Conservation (phyloP, 495 filamentous ascomycete species). For the Daldinia grandis region DNA sequence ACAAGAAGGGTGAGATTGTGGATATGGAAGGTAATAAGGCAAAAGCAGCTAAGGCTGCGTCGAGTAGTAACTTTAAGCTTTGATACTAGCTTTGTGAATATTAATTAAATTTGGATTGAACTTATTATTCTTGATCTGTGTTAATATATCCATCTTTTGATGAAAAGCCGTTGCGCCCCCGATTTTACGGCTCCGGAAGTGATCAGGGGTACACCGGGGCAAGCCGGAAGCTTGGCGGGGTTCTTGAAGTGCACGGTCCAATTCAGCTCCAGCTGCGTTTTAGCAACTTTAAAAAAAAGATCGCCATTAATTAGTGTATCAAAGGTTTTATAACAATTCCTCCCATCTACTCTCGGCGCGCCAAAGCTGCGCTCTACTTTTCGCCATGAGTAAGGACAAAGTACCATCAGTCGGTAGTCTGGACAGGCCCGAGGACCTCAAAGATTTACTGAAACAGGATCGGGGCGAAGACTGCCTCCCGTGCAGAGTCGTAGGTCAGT, state of each 20-base stretch:
- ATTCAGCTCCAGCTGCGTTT: background rate
- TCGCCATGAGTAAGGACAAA: slow-evolving; percentile 53
- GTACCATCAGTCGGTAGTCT: slow-evolving; percentile 52
- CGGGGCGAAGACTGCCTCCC: slow-evolving; percentile 72
- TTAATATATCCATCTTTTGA: background rate
- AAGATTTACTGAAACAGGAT: slow-evolving; percentile 67
- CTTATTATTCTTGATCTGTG: background rate
- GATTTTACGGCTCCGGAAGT: slow-evolving; percentile 13
- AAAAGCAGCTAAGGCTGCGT: slow-evolving; percentile 51
- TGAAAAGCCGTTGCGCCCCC: slow-evolving; percentile 3
- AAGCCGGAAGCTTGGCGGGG: background rate
- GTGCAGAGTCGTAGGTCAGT: slow-evolving; percentile 73
- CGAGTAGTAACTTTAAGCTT: slow-evolving; percentile 65
- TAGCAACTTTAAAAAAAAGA: slow-evolving; percentile 7
- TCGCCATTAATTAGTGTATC: background rate
- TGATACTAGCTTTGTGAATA: slow-evolving; percentile 41
- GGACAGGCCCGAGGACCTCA: slow-evolving; percentile 60
- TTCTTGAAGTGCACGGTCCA: slow-evolving; percentile 16
- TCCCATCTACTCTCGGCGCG: background rate
- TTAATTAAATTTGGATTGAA: slow-evolving; percentile 12
- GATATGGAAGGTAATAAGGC: slow-evolving; percentile 83
- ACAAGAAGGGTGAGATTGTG: slow-evolving; percentile 83
- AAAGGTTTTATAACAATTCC: slow-evolving; percentile 1
- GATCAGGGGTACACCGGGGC: background rate
- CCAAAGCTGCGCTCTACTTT: background rate